These are phyloP conservation scores for Saccharomyces hybrid DNA, from an alignment of 1,139 yeast species.

Conservation along the genomic window DNA sequence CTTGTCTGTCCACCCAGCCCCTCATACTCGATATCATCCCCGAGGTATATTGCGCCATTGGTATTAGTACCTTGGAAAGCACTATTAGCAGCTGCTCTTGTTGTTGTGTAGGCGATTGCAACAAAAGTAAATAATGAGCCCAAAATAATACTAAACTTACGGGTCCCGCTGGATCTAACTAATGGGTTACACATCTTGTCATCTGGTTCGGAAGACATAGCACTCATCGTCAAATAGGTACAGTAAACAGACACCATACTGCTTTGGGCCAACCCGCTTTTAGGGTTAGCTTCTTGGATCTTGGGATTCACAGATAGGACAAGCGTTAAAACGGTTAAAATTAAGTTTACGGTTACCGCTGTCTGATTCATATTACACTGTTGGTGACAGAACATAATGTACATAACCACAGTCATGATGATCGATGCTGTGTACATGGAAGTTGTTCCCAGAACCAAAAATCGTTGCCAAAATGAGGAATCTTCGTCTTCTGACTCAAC, in stretches of 20 bases:
- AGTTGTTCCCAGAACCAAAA: constrained; percentile 80
- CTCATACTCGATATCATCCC: constrained; percentile 34
- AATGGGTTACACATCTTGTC: constrained; percentile 88
- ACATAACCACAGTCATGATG: constrained; percentile 70
- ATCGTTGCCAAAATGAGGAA: constrained; percentile 61
- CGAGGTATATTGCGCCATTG: constrained; percentile 27
- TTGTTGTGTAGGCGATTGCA: constrained; percentile 95
- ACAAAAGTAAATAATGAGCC: constrained; percentile 92
- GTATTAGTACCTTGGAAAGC: constrained; percentile 41
- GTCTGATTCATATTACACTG: constrained; percentile 90
- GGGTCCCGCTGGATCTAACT: constrained; percentile 79
- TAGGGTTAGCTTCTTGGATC: constrained; percentile 88
- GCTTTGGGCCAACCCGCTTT: constrained; percentile 93
- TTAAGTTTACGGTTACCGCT: constrained; percentile 70
- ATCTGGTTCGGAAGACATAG: constrained; percentile 95
- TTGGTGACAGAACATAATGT: constrained; percentile 69
- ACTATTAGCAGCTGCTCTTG: constrained; percentile 85
- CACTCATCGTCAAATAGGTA: constrained; percentile 85
- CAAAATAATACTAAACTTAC: constrained; percentile 78
- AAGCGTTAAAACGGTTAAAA: constrained; percentile 58
- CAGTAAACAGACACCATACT: constrained; percentile 95
- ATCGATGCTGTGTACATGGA: constrained; percentile 73
- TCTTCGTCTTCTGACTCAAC: constrained; percentile 82
- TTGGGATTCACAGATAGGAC: constrained; percentile 69
- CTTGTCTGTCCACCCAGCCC: constrained; percentile 49